These are phyloP conservation scores for Pythium chondricola DNA, from an alignment of 352 stramenopile species.

Conservation along the genomic window DNA sequence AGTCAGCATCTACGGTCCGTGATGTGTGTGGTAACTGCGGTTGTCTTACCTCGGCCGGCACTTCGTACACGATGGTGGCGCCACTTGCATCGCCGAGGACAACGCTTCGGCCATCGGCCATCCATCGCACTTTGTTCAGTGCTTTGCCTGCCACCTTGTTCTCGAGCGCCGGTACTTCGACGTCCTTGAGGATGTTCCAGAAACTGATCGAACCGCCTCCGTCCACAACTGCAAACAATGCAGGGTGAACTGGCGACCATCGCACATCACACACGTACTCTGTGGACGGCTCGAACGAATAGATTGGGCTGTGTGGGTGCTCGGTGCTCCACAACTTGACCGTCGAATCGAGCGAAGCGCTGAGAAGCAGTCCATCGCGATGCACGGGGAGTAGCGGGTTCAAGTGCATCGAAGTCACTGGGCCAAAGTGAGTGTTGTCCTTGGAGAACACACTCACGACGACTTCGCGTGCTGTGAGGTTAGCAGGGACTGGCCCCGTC, in stretches of 20 bases:
- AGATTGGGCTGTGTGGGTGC: conserved; percentile 53
- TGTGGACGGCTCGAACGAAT: conserved; percentile 82
- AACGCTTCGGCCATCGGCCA: conserved; percentile 65
- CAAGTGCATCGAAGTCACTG: conserved; percentile 81
- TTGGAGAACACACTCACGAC: conserved; percentile 63
- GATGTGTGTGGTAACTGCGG: neutral
- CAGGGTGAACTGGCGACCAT: conserved; percentile 75
- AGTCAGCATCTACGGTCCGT: conserved; percentile 1
- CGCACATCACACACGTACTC: conserved; percentile 87
- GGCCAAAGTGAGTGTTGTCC: conserved; percentile 71
- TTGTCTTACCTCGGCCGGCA: conserved; percentile 58
- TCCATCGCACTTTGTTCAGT: conserved; percentile 84
- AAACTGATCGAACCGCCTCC: conserved; percentile 63
- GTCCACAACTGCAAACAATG: conserved; percentile 80
- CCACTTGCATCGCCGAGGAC: conserved; percentile 75
- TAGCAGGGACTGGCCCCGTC: neutral
- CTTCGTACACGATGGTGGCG: conserved; percentile 70
- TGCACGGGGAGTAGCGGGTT: conserved; percentile 67
- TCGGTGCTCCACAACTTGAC: conserved; percentile 86
- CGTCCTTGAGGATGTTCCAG: conserved; percentile 83
- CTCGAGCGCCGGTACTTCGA: conserved; percentile 66
- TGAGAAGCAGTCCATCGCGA: conserved; percentile 73
- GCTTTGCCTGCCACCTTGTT: conserved; percentile 65
- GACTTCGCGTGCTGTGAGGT: conserved; percentile 43
- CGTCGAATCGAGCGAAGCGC: conserved; percentile 80